Evolutionary conservation across 1,284 basidiomycete species (phyloP).

Genomic region (Cutaneotrichosporon sp.): DNA sequence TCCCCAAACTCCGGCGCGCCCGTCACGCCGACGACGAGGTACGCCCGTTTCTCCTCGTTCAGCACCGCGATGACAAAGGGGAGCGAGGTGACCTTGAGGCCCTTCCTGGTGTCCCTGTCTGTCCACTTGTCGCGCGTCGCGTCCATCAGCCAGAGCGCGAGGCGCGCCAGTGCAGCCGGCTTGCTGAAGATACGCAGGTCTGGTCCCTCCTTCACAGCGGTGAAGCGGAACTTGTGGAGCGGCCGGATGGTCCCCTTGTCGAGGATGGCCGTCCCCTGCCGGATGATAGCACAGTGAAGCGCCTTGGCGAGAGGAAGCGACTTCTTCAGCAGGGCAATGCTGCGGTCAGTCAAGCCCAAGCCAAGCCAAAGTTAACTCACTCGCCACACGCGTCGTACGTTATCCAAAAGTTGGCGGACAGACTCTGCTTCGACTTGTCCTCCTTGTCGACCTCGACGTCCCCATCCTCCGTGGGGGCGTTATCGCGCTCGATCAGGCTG

Average conservation of each 20-base stretch:
- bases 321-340: conserved; percentile 70
- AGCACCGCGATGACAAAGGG: conserved; percentile 93
- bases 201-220: conserved; percentile 86
- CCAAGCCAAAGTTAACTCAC: conserved; percentile 61
- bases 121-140: conserved; percentile 81
- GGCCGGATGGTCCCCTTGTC: conserved; percentile 66
- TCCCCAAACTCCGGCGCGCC: conserved; percentile 88
- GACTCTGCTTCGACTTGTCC: conserved; percentile 25
- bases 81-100: conserved; percentile 63
- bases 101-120: conserved; percentile 53
- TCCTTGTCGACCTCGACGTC: conserved; percentile 29
- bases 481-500: conserved; percentile 4
- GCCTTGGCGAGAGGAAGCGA: conserved; percentile 86
- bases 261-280: conserved; percentile 90
- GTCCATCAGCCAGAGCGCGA: conserved; percentile 94
- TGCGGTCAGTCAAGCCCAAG: conserved; percentile 33
- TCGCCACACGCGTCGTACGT: conserved; percentile 86
- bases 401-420: conserved; percentile 77
- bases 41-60: conserved; percentile 75
- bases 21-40: conserved; percentile 88
- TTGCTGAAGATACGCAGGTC: conserved; percentile 88
- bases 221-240: conserved; percentile 79
- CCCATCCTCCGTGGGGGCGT: conserved; percentile 28
- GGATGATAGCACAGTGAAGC: conserved; percentile 87
- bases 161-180: conserved; percentile 79